Base-by-base conservation (phyloP, 2,329 filamentous ascomycete genomes). In the Lasiodiplodia sp. region DNA sequence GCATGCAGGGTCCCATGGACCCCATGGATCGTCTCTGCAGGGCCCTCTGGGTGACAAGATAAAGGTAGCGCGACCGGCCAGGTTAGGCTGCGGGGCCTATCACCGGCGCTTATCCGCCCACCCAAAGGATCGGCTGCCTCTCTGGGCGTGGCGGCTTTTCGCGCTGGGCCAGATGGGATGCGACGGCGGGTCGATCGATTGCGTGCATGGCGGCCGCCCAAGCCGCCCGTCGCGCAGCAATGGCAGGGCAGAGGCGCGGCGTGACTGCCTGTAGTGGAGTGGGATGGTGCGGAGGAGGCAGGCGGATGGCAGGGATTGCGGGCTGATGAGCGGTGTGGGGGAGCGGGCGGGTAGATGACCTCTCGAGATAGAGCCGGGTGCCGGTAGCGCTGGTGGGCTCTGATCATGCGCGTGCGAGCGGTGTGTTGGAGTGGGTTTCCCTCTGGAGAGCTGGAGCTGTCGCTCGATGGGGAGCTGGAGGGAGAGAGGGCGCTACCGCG, bases 1-100 rank as follows among this genome's bases (percentile, higher is more conserved):
- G 55, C 40, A 67, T 67, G 65, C 65, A 67, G 65, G 65, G 65
- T 67, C 65, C 53, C 65, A 67, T 34, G 65, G 65, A 67, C 58
- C 65, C 53, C 65, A 67, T 34, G 65, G 65, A 67, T 67, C 65
- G 44, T 37, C 53, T 23, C 53, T 67, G 52, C 65, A 67, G 63
- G 38, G 58, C 57, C 31, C 58, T 14, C 6, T 47, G 44, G 58
- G 25, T 28, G 40, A 49, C 40, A 51, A 34, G 60, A 40, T 51
- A 52, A 38, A 38, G 60, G 60, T 38, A 52, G 60, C 60, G 60
- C 44, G 28, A 16, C 53, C 23, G 52, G 16, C 52, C 25, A 23
- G 37, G 23, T 34, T 47, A 51, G 53, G 37, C 18, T 18, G 47
- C 63, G 63, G 63, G 16, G 52, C 64, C 52, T 66, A 57, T 57